A percentile compares a stretch with the other conserved stretches of the same genome.
Conservation (phyloP, 768 basidiomycete species). For the Tulasnella sp. region DNA sequence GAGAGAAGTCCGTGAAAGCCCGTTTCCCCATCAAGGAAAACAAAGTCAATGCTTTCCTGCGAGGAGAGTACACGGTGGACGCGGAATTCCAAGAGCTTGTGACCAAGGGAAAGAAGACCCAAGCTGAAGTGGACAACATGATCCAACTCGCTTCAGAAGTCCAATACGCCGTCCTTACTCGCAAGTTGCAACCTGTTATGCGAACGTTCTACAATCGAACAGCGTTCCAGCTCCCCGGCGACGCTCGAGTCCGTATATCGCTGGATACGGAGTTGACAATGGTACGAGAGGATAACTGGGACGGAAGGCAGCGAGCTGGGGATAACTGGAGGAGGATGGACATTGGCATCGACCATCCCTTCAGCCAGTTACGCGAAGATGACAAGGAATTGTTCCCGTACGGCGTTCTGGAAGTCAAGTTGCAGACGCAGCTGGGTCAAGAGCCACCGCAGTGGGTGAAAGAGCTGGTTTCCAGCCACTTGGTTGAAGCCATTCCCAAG, state of each 20-base stretch:
- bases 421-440: constrained; percentile 93
- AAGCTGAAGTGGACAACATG: constrained; percentile 86
- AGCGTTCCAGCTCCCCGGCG: constrained; percentile 96
- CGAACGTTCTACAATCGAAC: constrained; percentile 98
- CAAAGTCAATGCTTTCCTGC: constrained; percentile 81
- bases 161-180: constrained; percentile 80
- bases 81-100: constrained; percentile 81
- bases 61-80: constrained; percentile 88
- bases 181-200: constrained; percentile 81
- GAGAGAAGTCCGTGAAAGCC: constrained; percentile 96
- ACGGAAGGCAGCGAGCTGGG: constrained; percentile 63
- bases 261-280: constrained; percentile 94
- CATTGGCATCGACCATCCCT: constrained; percentile 87
- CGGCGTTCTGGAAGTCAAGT: constrained; percentile 93
- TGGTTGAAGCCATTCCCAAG: constrained; percentile 97
- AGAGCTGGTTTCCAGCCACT: constrained; percentile 89
- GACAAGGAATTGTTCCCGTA: constrained; percentile 97
- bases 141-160: constrained; percentile 96
- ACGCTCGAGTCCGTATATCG: constrained; percentile 97
- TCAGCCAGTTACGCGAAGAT: constrained; percentile 58
- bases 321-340: constrained; percentile 93
- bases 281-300: constrained; percentile 96
- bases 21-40: constrained; percentile 91
- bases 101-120: constrained; percentile 85
- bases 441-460: constrained; percentile 94